Base-by-base conservation (phyloP, 176 grass and related monocot genomes). In the Eleusine coracana region DNA sequence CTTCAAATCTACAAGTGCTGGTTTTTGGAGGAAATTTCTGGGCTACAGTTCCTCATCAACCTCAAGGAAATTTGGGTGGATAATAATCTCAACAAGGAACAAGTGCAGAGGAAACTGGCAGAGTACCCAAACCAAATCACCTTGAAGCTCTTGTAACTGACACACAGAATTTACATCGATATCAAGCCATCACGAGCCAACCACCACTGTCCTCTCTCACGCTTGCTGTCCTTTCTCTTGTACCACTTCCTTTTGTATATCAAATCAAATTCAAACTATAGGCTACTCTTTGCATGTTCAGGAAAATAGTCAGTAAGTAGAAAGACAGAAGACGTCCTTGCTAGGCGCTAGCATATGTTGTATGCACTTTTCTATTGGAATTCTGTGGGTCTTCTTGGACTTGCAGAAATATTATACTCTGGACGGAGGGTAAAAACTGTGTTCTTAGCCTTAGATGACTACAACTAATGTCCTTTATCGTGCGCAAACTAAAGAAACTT, bases 1-100 rank as follows among this genome's bases (percentile, higher is more conserved):
- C 62, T 52, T 51, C 28, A 39, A n/a, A 9, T 16, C 36, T 1
- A 0, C 5, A 0, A 0, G 3, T 34, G 17, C 6, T 1, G 0
- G 0, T 0, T 0, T 3, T 9, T 51, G 61, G 1, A 1, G 4
- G 14, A 4, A 1, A 7, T 71, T 20, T 55, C 46, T 2, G 77
- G 64, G 31, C 64, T 80, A 23, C 17, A 6, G 7, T 51, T 39
- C 4, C 77, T 68, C 5, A 5, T 11, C 54, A 80, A 29, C 29
- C 63, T 68, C 46, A 68, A 67, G 46, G 63, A 68, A 8, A 39
- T 80, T 31, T 3, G 61, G 25, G 25, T 64, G 61, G 28, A 31
- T 64, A 9, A 34, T 64, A 12, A 9, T 14, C 2, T 12, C 1
- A 3, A 64, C 1, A 3, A 64, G 61, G 10, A 64, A 31, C 1